Percentiles rank a stretch among this genome's conserved stretches.
These are phyloP conservation scores for Cajanus cajan DNA, from an alignment of 306 rosid genomes.

Conservation along the genomic window DNA sequence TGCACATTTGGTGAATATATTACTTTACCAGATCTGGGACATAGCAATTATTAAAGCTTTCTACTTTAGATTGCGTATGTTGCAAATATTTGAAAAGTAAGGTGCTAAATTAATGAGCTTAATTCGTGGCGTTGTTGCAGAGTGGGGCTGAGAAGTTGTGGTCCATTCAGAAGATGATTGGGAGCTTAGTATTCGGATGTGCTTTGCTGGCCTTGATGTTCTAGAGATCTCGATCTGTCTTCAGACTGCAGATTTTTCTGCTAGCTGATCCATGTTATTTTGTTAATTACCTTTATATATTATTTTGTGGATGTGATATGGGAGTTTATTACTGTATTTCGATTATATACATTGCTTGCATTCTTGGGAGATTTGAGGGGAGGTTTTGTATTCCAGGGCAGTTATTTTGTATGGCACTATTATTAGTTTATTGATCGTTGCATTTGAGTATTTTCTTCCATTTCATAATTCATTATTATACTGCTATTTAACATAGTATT, in stretches of 20 bases:
- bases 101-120: background rate
- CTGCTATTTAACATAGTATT: background rate
- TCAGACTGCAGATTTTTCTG: conserved; percentile 6
- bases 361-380: conserved; percentile 64
- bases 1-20: background rate
- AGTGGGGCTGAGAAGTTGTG: conserved; percentile 73
- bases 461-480: background rate
- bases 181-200: conserved; percentile 56
- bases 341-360: conserved; percentile 51
- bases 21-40: background rate
- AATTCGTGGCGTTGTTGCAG: conserved; percentile 50
- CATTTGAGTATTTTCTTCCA: background rate
- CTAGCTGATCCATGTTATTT: conserved; percentile 8
- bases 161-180: conserved; percentile 53
- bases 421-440: conserved; percentile 17
- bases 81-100: background rate
- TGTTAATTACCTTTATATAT: conserved; percentile 30
- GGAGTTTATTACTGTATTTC: conserved; percentile 42
- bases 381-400: conserved; percentile 37
- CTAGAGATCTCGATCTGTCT: conserved; percentile 42
- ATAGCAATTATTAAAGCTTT: background rate
- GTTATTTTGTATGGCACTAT: conserved; percentile 26
- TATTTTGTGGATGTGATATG: conserved; percentile 37
- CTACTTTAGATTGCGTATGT: background rate
- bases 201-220: conserved; percentile 49